Conservation (phyloP, 805 yeast genomes). For the Saccharomycopsis selenospora region DNA sequence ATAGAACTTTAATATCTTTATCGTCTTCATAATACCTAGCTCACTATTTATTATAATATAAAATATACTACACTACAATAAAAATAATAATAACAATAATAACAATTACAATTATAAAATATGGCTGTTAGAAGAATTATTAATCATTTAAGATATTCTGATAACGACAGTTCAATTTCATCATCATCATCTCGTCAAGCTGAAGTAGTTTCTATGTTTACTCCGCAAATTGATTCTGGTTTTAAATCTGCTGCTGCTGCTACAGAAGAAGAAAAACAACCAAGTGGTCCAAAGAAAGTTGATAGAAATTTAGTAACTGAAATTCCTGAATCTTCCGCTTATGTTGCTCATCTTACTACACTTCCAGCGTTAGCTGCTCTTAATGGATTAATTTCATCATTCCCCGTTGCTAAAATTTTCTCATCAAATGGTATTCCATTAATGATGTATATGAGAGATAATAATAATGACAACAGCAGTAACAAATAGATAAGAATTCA, state of each 20-base stretch:
- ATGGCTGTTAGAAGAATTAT: not conserved
- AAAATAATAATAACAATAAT: too few relatives aligned
- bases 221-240: not conserved
- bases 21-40: too few relatives aligned
- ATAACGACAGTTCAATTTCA: too few relatives aligned
- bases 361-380: constrained; percentile 52
- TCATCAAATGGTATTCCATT: constrained; percentile 57
- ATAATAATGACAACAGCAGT: too few relatives aligned
- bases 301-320: constrained; percentile 23
- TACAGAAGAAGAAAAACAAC: too few relatives aligned
- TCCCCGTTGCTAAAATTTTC: constrained; percentile 50
- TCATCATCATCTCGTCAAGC: not conserved
- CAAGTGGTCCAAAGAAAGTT: too few relatives aligned
- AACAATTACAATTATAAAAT: too few relatives aligned
- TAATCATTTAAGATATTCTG: not conserved
- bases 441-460: constrained; percentile 34
- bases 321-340: constrained; percentile 39
- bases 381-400: constrained; percentile 50
- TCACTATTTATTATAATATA: too few relatives aligned
- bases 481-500: too few relatives aligned
- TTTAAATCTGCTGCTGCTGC: not conserved
- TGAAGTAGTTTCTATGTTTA: not conserved
- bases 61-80: too few relatives aligned
- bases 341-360: constrained; percentile 44
- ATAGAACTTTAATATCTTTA: too few relatives aligned